A percentile compares a stretch with the other conserved stretches of the same genome.
These are phyloP conservation scores for Proteromonas lacertae DNA, from an alignment of 352 stramenopile genomes.

Conservation along the genomic window DNA sequence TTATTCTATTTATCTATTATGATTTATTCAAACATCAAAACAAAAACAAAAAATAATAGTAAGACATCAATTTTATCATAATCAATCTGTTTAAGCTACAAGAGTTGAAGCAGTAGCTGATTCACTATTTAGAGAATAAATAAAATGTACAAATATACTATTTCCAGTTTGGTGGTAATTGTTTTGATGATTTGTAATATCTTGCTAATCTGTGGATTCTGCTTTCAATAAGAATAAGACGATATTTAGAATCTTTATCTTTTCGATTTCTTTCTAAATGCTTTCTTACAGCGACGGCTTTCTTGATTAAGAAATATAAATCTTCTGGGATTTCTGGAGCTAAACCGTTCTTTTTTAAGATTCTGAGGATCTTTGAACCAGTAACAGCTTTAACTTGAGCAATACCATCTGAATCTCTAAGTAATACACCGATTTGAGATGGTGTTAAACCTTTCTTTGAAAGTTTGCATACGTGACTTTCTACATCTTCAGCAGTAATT, in stretches of 20 bases:
- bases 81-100: too few species aligned
- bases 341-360: slow-evolving; percentile 96
- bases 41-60: too few species aligned
- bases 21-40: too few species aligned
- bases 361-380: slow-evolving; percentile 89
- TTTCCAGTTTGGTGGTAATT: not conserved
- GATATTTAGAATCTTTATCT: slow-evolving; percentile 99
- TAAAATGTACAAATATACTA: too few species aligned
- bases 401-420: slow-evolving; percentile 96
- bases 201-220: slow-evolving; percentile 65
- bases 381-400: slow-evolving; percentile 88
- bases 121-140: too few species aligned
- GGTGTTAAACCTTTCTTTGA: slow-evolving; percentile 89
- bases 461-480: slow-evolving; percentile 97
- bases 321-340: slow-evolving; percentile 95
- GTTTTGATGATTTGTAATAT: not conserved
- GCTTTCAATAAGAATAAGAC: slow-evolving; percentile 98
- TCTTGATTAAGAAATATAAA: slow-evolving; percentile 99
- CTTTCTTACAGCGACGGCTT: slow-evolving; percentile 95
- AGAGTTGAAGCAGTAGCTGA: too few species aligned
- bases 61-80: too few species aligned
- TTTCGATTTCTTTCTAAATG: slow-evolving; percentile 96
- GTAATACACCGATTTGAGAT: slow-evolving; percentile 94
- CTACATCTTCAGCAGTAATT: slow-evolving; percentile 66
- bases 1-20: too few species aligned